These are phyloP conservation scores for Fusarium heterosporum DNA, from an alignment of 2,329 filamentous ascomycete genomes.

Conservation along the genomic window DNA sequence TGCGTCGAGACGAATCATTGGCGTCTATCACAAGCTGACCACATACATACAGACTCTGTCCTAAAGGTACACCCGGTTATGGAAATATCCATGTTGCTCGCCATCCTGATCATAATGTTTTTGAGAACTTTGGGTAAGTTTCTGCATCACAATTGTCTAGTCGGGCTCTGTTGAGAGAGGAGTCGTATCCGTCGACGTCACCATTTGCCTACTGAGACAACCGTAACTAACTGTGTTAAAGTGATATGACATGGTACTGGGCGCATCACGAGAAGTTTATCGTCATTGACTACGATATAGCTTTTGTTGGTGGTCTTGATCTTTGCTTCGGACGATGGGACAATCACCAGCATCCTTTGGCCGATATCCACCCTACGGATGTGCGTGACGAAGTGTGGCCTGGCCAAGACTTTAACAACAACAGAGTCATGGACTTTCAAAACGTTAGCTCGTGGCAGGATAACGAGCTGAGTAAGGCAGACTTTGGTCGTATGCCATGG, in stretches of 20 bases:
- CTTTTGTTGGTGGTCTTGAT: constrained; percentile 94
- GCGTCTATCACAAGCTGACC: neutral
- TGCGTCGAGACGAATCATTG: neutral
- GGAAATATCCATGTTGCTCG: constrained; percentile 91
- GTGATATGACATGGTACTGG: constrained; percentile 88
- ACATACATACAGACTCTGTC: constrained; percentile 67
- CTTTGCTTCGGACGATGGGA: constrained; percentile 98
- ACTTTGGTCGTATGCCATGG: constrained; percentile 97
- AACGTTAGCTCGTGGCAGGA: constrained; percentile 91
- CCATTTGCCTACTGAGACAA: neutral
- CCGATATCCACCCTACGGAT: constrained; percentile 88
- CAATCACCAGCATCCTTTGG: constrained; percentile 81
- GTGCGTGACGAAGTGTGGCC: constrained; percentile 89
- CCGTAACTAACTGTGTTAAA: neutral
- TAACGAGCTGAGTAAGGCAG: constrained; percentile 91
- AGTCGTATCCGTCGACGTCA: neutral
- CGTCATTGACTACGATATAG: constrained; percentile 89
- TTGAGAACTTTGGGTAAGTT: constrained; percentile 81
- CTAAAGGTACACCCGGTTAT: constrained; percentile 81
- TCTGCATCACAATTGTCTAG: neutral
- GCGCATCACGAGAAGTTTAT: constrained; percentile 99
- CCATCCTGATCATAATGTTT: constrained; percentile 93
- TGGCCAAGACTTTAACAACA: constrained; percentile 98
- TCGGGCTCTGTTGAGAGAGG: neutral
- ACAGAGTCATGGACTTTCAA: constrained; percentile 94